Evolutionary conservation across 2,329 filamentous ascomycete species (phyloP).

Genomic region (Harringtonia aguacate): DNA sequence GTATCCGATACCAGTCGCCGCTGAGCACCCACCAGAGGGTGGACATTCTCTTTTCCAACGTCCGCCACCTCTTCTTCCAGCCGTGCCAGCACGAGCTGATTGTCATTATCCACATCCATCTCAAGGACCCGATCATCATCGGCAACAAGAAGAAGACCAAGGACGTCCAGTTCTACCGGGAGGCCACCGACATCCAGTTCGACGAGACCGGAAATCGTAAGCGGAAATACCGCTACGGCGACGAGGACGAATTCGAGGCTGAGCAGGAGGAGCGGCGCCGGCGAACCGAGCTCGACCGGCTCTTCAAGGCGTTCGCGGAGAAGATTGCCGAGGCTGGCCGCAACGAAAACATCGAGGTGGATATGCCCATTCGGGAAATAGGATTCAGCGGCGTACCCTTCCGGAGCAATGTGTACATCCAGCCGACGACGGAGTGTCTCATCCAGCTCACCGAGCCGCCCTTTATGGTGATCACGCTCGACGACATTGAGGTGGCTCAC

Average conservation of each 20-base stretch:
- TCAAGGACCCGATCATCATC: constrained; percentile 96
- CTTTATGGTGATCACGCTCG: constrained; percentile 89
- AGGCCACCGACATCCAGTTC: constrained; percentile 97
- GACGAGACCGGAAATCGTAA: constrained; percentile 98
- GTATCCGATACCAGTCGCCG: constrained; percentile 86
- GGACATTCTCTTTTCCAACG: constrained; percentile 94
- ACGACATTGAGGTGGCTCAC: constrained; percentile 93
- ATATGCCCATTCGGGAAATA: constrained; percentile 93
- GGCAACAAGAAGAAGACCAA: constrained; percentile 97
- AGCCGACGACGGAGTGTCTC: constrained; percentile 91
- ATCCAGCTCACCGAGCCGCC: constrained; percentile 96
- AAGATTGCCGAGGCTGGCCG: constrained; percentile 95
- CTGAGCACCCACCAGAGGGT: constrained; percentile 73
- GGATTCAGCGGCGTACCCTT: constrained; percentile 96
- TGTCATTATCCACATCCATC: constrained; percentile 94
- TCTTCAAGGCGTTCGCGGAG: constrained; percentile 93
- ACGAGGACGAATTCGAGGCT: constrained; percentile 97
- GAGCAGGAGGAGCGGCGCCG: constrained; percentile 94
- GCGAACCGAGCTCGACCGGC: constrained; percentile 81
- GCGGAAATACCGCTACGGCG: constrained; percentile 92
- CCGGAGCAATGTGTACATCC: constrained; percentile 88
- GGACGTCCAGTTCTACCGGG: constrained; percentile 95
- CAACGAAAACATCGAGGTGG: constrained; percentile 82
- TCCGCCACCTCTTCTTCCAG: constrained; percentile 98
- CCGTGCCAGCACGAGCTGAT: constrained; percentile 93